Percentiles rank a stretch among this genome's conserved stretches.
Evolutionary conservation across 78 protist genomes (phyloP).

Genomic region (Diacronema lutheri): DNA sequence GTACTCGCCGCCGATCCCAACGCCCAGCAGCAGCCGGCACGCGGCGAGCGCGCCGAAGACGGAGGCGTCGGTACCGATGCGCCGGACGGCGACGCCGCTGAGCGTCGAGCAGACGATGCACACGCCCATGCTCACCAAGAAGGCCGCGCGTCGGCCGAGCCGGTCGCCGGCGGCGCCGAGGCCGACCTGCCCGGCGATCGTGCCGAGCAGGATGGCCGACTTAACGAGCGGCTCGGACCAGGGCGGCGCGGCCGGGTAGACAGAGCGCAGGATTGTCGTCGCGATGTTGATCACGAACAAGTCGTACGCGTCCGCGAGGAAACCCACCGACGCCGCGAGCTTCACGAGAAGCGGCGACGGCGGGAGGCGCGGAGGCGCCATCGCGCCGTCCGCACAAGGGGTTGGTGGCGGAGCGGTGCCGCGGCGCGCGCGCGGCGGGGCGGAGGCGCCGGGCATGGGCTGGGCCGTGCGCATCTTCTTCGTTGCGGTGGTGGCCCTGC

Average conservation of each 20-base stretch:
- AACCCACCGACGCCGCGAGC: not conserved
- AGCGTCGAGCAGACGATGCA: not conserved
- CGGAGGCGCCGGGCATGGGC: no score
- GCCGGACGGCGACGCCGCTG: not conserved
- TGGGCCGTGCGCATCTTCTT: no score
- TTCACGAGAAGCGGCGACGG: not conserved
- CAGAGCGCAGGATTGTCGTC: not conserved
- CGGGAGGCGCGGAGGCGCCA: no score
- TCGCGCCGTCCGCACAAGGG: no score
- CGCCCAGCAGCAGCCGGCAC: constrained; percentile 60
- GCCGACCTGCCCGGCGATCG: constrained; percentile 20
- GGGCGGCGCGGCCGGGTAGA: not conserved
- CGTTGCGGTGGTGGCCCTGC: no score
- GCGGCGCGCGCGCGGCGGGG: no score
- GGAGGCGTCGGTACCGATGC: not conserved
- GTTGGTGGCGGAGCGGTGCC: no score
- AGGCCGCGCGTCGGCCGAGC: not conserved
- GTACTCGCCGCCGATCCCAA: constrained; percentile 80
- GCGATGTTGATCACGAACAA: not conserved
- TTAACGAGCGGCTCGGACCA: not conserved
- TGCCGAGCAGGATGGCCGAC: not conserved
- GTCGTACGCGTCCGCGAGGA: not conserved
- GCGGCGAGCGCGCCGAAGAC: not conserved
- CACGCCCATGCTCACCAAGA: not conserved
- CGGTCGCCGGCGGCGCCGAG: constrained; percentile 28